Evolutionary conservation across 2,329 filamentous ascomycete genomes (phyloP), one percentile per base, ranked within the genome.

Genomic region (Penicillium sp.): DNA sequence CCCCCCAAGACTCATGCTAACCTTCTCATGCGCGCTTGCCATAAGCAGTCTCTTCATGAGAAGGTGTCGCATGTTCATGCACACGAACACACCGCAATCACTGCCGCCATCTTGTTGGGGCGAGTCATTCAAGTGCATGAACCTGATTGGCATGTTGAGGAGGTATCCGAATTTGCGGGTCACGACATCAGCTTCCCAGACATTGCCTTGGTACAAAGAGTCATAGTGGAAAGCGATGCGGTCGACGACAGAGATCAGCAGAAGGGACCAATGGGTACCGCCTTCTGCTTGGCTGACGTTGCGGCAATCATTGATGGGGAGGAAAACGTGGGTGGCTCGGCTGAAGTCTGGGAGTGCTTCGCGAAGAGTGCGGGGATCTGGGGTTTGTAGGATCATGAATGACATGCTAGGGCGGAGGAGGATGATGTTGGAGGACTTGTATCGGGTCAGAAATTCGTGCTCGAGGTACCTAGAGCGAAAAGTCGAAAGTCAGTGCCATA

Each of bases 151-250:
- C 5, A 80, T 80, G 53, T 83, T 83, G 32, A 97, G 80, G 29
- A 97, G 77, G 31, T 79, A 77, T 24, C 83, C 80, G 41, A 99
- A 79, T 65, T 91, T 89, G 45, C 82, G 76, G 0, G 88, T 85
- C 6, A 88, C 88, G 1, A 83, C 77, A 47, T 83, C 81, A 0
- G 90, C 94, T 61, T 95, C 89, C 40, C 81, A 76, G 56, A 84
- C 83, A 73, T 99, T 97, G 38, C 85, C 83, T 2, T 87, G 86
- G 2, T 84, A 83, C 24, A 97, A 80, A 1, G 88, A 93, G 75
- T 99, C 94, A 76, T 99, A 99, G 78, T 99, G 94, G 73, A 99
- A 99, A 0, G 93, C 90, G 2, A 96, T 86, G 8, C 90, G 87
- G 69, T 99, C 94, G 46, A 96, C 86, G 39, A 92, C 83, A 11